Evolutionary conservation across 192 early-diverging fungal species (phyloP).

Genomic region (Coemansia sp.): DNA sequence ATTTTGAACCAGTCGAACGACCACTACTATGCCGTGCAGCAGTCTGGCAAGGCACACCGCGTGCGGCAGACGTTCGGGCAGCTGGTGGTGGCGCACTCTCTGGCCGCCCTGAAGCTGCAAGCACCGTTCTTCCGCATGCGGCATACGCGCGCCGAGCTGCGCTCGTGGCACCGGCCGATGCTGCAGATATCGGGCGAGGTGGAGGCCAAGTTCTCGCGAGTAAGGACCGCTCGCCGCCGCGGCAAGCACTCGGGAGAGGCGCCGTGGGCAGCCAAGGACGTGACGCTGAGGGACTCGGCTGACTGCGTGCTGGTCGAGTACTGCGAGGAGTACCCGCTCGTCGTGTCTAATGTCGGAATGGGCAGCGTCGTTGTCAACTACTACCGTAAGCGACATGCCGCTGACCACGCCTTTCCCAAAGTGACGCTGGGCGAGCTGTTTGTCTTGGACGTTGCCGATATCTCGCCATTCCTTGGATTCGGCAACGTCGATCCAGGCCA

Average conservation of each 20-base stretch:
- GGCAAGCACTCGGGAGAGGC: conserved; percentile 70
- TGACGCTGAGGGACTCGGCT: conserved; percentile 86
- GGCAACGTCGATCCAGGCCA: conserved; percentile 94
- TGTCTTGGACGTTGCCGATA: conserved; percentile 86
- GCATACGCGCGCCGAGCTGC: conserved; percentile 77
- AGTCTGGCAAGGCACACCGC: conserved; percentile 67
- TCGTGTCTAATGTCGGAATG: conserved; percentile 95
- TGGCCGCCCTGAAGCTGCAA: conserved; percentile 84
- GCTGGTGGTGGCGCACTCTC: conserved; percentile 81
- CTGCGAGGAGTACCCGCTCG: conserved; percentile 94
- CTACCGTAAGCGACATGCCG: conserved; percentile 86
- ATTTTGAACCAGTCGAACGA: conserved; percentile 91
- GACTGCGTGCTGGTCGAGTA: conserved; percentile 90
- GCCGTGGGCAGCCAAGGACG: conserved; percentile 82
- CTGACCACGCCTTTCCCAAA: conserved; percentile 77
- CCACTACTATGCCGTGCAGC: conserved; percentile 76
- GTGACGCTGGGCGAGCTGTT: conserved; percentile 85
- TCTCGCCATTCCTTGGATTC: conserved; percentile 93
- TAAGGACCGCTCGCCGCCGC: conserved; percentile 73
- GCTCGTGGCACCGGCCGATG: conserved; percentile 88
- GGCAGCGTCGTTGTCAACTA: conserved; percentile 93
- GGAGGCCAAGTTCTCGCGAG: conserved; percentile 72
- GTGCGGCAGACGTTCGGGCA: conserved; percentile 89
- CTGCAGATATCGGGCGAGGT: conserved; percentile 66
- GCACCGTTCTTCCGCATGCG: conserved; percentile 83